phyloP scores from a whole-genome alignment of 352 stramenopile species.

The Phytophthora pistaciae region DNA sequence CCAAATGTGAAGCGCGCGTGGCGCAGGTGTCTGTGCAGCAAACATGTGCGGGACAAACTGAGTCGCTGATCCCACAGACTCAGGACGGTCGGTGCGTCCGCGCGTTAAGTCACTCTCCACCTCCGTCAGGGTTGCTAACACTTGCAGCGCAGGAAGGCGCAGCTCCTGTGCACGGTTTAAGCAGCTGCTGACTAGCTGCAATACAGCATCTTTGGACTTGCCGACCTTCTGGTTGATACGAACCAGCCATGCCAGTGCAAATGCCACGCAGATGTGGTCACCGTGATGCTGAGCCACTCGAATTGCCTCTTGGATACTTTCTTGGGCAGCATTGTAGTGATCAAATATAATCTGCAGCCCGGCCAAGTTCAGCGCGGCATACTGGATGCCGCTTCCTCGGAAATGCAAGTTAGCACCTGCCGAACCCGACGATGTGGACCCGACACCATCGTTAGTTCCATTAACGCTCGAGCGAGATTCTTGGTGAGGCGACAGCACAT shows the following conservation, averaged over 20 bases:
- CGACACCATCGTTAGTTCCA: conserved; percentile 13
- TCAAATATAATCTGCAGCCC: conserved; percentile 90
- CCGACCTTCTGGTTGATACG: conserved; percentile 71
- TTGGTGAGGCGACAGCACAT: conserved; percentile 82
- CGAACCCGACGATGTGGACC: conserved; percentile 14
- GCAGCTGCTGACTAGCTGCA: conserved; percentile 58
- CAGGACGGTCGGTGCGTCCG: conserved; percentile 22
- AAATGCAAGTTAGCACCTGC: conserved; percentile 46
- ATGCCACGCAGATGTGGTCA: conserved; percentile 93
- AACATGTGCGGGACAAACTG: conserved; percentile 47
- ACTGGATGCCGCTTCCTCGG: conserved; percentile 84
- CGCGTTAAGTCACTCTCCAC: conserved; percentile 60
- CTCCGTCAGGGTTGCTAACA: conserved; percentile 54
- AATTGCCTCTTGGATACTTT: conserved; percentile 94
- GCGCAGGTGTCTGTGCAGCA: conserved; percentile 36
- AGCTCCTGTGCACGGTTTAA: conserved; percentile 73
- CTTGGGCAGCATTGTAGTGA: conserved; percentile 73
- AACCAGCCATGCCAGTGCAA: conserved; percentile 92
- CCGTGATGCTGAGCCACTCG: conserved; percentile 93
- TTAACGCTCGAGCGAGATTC: conserved; percentile 12
- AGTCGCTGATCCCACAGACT: conserved; percentile 10
- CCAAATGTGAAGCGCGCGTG: conserved; percentile 60
- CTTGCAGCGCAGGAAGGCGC: conserved; percentile 56
- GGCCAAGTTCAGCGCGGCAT: conserved; percentile 91
- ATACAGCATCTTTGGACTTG: conserved; percentile 58